phyloP scores from a whole-genome alignment of 805 yeast genomes.

The Lipomyces sp. region DNA sequence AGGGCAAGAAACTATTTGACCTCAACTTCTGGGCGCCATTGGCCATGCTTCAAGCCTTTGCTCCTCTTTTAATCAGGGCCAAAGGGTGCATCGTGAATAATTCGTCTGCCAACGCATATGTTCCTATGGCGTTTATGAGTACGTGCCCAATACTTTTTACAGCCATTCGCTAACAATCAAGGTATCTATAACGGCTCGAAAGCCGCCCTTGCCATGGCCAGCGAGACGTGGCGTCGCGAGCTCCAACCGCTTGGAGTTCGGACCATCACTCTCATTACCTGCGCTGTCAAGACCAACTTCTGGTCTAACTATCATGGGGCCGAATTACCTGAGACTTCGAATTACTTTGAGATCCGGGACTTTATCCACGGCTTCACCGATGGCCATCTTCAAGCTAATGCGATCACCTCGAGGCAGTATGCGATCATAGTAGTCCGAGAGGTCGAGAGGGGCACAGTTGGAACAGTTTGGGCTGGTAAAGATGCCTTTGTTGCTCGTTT shows the following conservation, averaged over 20 bases:
- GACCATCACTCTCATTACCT: not conserved
- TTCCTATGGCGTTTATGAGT: not conserved
- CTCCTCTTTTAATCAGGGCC: not conserved
- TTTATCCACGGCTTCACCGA: not conserved
- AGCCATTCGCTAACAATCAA: not conserved
- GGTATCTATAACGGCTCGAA: not conserved
- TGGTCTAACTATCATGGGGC: not conserved
- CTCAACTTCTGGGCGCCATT: not conserved
- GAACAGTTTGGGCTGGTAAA: not conserved
- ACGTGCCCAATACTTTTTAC: not conserved
- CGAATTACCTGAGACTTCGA: not conserved
- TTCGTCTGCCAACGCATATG: not conserved
- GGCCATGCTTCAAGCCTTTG: not conserved
- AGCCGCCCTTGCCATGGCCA: not conserved
- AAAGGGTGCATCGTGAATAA: not conserved
- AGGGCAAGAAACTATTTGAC: not conserved
- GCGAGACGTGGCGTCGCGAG: not conserved
- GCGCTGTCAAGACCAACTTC: constrained; percentile 1
- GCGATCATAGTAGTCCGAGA: not conserved
- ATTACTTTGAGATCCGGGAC: not conserved
- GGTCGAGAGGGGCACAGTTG: not conserved
- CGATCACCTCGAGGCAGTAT: not conserved
- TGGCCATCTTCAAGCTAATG: not conserved
- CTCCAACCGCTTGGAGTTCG: not conserved
- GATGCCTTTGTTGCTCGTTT: not conserved